Percentiles rank a stretch among this genome's conserved stretches.
These are phyloP conservation scores for Xylaria curta DNA, from an alignment of 495 filamentous ascomycete species.

Conservation along the genomic window DNA sequence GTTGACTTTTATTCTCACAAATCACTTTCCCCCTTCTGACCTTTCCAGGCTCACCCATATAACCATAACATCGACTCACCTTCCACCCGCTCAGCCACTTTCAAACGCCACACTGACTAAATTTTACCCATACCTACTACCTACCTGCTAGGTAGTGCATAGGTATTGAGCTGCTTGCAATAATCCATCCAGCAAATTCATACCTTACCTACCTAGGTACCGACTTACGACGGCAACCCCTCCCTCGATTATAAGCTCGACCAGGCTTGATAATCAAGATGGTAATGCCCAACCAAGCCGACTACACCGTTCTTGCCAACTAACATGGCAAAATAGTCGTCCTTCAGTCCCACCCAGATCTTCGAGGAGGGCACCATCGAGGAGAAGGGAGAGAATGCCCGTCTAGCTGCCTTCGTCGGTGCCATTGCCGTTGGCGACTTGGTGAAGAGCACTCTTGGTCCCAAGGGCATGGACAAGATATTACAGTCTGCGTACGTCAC, in stretches of 20 bases:
- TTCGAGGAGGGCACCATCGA: conserved; percentile 96
- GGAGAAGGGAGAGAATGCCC: conserved; percentile 99
- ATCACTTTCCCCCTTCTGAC: no score
- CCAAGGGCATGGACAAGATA: conserved; percentile 99
- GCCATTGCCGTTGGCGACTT: conserved; percentile 97
- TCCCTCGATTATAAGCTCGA: not conserved
- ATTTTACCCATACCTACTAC: no score
- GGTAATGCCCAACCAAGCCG: conserved; percentile 21
- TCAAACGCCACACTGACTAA: no score
- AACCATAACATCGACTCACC: no score
- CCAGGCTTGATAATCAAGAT: conserved; percentile 26
- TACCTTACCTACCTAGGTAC: not conserved
- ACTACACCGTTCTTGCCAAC: not conserved
- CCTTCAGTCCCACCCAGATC: conserved; percentile 92
- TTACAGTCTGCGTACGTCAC: conserved; percentile 87
- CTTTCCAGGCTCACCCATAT: no score
- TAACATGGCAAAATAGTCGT: conserved; percentile 46
- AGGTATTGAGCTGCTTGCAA: no score
- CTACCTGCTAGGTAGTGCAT: no score
- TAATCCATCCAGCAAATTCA: not conserved
- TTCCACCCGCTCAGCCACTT: no score
- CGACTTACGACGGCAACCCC: conserved; percentile 11
- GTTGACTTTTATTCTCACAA: no score
- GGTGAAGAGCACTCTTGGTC: conserved; percentile 95
- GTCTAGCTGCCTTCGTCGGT: conserved; percentile 94